phyloP scores from a whole-genome alignment of 331 rosid species.

The Pyracantha coccinea region DNA sequence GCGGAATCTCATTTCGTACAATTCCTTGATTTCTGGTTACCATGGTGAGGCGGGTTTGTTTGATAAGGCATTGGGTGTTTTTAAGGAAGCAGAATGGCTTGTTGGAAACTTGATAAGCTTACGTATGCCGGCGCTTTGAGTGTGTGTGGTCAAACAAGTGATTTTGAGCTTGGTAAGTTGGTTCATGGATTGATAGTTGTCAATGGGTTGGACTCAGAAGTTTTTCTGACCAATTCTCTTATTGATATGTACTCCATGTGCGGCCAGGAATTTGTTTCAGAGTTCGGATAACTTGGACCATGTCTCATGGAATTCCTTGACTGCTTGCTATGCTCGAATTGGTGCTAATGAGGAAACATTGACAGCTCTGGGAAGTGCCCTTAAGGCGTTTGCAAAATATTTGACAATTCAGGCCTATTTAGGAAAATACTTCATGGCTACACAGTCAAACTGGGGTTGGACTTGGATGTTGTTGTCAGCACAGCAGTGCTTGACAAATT shows the following conservation, averaged over 20 bases:
- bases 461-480: constrained; percentile 33
- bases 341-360: constrained; percentile 25
- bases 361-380: constrained; percentile 34
- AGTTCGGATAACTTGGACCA: constrained; percentile 29
- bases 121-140: constrained; percentile 37
- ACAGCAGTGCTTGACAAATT: constrained; percentile 45
- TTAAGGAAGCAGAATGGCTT: constrained; percentile 25
- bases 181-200: constrained; percentile 38
- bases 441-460: constrained; percentile 34
- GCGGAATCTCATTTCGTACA: constrained; percentile 26
- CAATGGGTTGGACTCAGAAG: constrained; percentile 20
- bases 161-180: constrained; percentile 26
- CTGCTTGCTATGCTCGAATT: constrained; percentile 38
- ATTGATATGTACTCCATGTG: constrained; percentile 59
- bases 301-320: constrained; percentile 54
- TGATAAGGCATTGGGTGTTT: constrained; percentile 19
- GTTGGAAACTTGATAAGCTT: constrained; percentile 31
- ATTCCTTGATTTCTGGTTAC: constrained; percentile 38
- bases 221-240: constrained; percentile 35
- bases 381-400: constrained; percentile 29
- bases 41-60: constrained; percentile 5
- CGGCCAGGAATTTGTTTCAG: constrained; percentile 37
- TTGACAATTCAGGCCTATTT: constrained; percentile 4
- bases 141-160: constrained; percentile 23
- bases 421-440: constrained; percentile 45